Base-by-base conservation (phyloP, 1,284 basidiomycete genomes). In the Porogramme epimiltina region DNA sequence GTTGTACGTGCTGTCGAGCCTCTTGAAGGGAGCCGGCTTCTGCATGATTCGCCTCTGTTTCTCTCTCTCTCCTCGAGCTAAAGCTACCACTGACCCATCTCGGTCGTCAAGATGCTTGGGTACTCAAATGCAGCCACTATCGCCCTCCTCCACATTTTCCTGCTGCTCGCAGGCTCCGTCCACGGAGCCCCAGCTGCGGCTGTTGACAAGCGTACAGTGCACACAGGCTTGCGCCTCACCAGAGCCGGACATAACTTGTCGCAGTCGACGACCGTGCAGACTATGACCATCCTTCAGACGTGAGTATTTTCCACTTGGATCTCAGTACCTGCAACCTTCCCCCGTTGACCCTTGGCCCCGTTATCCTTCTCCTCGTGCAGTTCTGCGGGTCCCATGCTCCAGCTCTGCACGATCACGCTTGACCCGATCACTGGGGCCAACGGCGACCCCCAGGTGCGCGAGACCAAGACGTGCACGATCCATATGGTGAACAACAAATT, bases 391-490 rank as follows among this genome's bases (percentile, higher is more conserved):
- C 68, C 72, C 15, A 75, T 86, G 68, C 79, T 76, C 42, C 76
- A 87, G 72, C 85, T 77, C 4, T 91, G 88, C 65, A 73, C 75
- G 4, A 73, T 87, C 54, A 81, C 79, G 3, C 74, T 90, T 49
- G 85, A 81, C 5, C 86, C 75, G 3, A 64, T 73, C 15, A 68
- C 58, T 3, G 71, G 64, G 45, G 37, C 78, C 2, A 73, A 79
- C 56, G 85, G 85, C 25, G 63, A 78, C 26, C 71, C 75, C 42
- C 45, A 68, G 26, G 75, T 88, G 24, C 70, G 80, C 62, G 80
- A 87, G 65, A 78, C 84, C 46, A 76, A 74, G 63, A 74, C 74
- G 23, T 91, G 88, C 64, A 79, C 76, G 10, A 50, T 83, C 31
- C 62, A 64, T 28, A 47, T 60, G 39, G 49, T 64, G 24, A 45